Base-by-base conservation (phyloP, 805 yeast species). In the Spathaspora boniae region DNA sequence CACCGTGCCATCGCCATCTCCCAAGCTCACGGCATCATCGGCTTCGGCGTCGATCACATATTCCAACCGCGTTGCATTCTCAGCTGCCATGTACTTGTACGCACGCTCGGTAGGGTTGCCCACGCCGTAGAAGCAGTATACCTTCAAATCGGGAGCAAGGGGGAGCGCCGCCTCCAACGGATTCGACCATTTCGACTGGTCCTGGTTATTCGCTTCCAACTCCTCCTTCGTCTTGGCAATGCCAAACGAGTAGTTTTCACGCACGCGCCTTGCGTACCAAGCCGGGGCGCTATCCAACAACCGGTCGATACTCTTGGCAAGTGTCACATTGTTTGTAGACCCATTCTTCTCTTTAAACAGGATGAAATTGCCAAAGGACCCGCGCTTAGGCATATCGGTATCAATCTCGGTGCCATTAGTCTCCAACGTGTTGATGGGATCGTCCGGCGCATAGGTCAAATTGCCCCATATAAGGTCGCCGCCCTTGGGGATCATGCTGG, bases 1-100 rank as follows among this genome's bases (percentile, higher is more conserved):
- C 4, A 93, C 84, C 0, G 98, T 93, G 4, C 98, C 98, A 58
- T 93, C 98, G 18, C 98, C 98, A 53, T 93, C 95, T 1, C 95
- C 82, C 51, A 86, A 68, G 24, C 72, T 70, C 0, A 93, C 96
- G 0, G 95, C 80, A 24, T 73, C 67, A 4, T 62, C 67, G 26
- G 73, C 69, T 7, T 76, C 84, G 16, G 74, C 60, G 46, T 84
- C 87, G 33, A 93, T 86, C 0, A 91, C 74, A 37, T 85, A 72
- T 42, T 83, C 78, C 43, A 91, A 63, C 4, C 53, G 53, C 20
- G 78, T 72, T 0, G 66, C 60, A 37, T 76, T 74, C 41, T 77
- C 76, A 5, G 64, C 67, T 37, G 83, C 84, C 36, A 76, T 78
- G 60, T 93, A 93, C 22, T 80, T 76, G 60, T 93, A 93, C 0